phyloP scores from a whole-genome alignment of 352 stramenopile species.

The Plasmopara halstedii region DNA sequence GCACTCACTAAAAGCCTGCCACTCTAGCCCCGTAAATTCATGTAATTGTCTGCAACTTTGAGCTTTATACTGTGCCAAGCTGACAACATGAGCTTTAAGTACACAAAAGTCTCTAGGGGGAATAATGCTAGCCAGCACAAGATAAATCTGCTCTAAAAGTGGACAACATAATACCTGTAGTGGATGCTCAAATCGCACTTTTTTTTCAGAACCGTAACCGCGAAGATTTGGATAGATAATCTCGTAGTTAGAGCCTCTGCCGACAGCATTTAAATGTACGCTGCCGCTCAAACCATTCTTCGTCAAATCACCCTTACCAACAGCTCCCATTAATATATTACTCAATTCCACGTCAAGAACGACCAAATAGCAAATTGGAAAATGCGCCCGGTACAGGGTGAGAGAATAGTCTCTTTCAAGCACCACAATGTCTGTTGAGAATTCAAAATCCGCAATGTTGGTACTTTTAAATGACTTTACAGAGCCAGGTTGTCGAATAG shows the following conservation, averaged over 20 bases:
- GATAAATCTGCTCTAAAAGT: conserved; percentile 28
- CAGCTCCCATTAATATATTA: background rate
- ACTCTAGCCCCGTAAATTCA: conserved; percentile 11
- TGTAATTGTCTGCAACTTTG: background rate
- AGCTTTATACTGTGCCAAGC: conserved; percentile 12
- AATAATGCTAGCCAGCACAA: conserved; percentile 23
- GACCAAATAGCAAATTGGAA: conserved; percentile 25
- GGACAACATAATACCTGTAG: conserved; percentile 24
- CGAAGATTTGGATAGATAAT: conserved; percentile 14
- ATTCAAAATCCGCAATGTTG: background rate
- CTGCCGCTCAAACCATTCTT: conserved; percentile 8
- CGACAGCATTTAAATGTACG: conserved; percentile 21
- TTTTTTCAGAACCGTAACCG: conserved; percentile 12
- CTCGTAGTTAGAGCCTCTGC: conserved; percentile 22
- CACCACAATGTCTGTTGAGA: conserved; percentile 33
- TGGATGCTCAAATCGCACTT: conserved; percentile 38
- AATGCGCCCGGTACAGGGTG: conserved; percentile 25
- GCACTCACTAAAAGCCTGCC: conserved; percentile 20
- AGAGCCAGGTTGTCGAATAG: conserved; percentile 12
- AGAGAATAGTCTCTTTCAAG: conserved; percentile 23
- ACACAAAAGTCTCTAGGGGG: conserved; percentile 7
- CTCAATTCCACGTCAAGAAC: conserved; percentile 5
- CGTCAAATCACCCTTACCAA: conserved; percentile 1
- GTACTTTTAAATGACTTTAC: background rate
- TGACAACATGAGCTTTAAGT: conserved; percentile 20